Evolutionary conservation across 2,329 filamentous ascomycete genomes (phyloP).

Genomic region (Teratosphaeria viscida): DNA sequence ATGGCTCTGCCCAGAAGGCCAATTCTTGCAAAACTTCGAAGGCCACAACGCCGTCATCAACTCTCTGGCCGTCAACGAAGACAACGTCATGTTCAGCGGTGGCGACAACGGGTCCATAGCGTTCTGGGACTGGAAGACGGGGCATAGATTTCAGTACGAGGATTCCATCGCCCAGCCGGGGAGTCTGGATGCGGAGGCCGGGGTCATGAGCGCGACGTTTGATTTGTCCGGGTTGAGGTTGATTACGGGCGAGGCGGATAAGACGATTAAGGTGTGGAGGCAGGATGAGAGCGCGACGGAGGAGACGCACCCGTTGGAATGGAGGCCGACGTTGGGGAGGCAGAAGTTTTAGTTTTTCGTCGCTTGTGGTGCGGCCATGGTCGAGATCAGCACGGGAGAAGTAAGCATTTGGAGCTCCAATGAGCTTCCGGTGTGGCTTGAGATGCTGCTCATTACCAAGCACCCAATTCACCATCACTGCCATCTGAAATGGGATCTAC

Average conservation of each 20-base stretch:
- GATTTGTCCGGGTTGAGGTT: constrained; percentile 79
- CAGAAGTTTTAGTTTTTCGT: constrained; percentile 47
- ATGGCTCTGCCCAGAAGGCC: constrained; percentile 96
- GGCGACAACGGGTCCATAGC: constrained; percentile 92
- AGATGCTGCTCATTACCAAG: no score
- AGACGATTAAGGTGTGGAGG: constrained; percentile 95
- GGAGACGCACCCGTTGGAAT: constrained; percentile 83
- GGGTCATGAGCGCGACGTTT: constrained; percentile 89
- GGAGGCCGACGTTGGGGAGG: constrained; percentile 71
- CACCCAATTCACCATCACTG: no score
- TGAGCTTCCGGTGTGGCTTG: no score
- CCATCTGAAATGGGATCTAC: no score
- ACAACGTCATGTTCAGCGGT: constrained; percentile 90
- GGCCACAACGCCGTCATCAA: constrained; percentile 97
- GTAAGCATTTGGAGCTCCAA: no score
- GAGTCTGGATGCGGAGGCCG: constrained; percentile 84
- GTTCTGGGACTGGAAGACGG: constrained; percentile 99
- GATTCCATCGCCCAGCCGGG: constrained; percentile 92
- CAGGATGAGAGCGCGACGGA: constrained; percentile 83
- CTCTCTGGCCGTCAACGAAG: constrained; percentile 81
- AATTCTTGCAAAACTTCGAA: constrained; percentile 98
- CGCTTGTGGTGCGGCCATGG: no score
- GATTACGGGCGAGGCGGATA: constrained; percentile 92
- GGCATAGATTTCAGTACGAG: constrained; percentile 77
- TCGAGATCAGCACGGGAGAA: no score